phyloP scores from a whole-genome alignment of 768 basidiomycete species.

The Leccinum broughii region DNA sequence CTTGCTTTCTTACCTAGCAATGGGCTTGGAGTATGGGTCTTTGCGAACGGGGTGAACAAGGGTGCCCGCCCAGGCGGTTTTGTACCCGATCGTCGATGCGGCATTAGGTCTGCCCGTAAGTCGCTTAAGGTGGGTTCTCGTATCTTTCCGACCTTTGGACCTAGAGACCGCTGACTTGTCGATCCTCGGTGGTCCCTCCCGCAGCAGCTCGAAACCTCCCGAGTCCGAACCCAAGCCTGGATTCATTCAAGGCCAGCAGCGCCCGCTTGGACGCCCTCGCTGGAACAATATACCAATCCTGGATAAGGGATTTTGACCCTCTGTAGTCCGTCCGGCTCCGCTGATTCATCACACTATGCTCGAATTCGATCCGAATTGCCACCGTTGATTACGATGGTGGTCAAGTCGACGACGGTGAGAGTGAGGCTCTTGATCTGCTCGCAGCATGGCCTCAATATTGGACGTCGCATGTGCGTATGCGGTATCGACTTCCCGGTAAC shows the following conservation, averaged over 20 bases:
- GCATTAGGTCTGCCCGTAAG: background rate
- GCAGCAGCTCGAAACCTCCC: background rate
- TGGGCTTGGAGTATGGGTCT: background rate
- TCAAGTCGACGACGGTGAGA: too few species aligned
- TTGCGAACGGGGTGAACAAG: background rate
- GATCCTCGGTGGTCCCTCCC: background rate
- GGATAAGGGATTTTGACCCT: conserved; percentile 42
- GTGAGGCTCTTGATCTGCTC: conserved; percentile 22
- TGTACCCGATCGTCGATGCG: background rate
- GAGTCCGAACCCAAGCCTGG: background rate
- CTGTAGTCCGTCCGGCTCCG: conserved; percentile 27
- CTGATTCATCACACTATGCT: conserved; percentile 24
- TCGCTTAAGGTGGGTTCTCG: background rate
- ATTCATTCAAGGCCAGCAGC: background rate
- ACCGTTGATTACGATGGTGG: conserved; percentile 16
- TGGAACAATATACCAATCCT: conserved; percentile 37
- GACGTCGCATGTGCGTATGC: conserved; percentile 39
- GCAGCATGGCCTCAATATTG: conserved; percentile 35
- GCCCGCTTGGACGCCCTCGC: conserved; percentile 27
- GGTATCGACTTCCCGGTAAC: conserved; percentile 3
- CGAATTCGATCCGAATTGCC: conserved; percentile 29
- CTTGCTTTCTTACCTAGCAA: background rate
- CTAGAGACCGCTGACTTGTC: background rate
- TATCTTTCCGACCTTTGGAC: background rate
- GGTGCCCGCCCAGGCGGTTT: background rate